Base-by-base conservation (phyloP, 495 filamentous ascomycete species). In the Aspergillus steynii region DNA sequence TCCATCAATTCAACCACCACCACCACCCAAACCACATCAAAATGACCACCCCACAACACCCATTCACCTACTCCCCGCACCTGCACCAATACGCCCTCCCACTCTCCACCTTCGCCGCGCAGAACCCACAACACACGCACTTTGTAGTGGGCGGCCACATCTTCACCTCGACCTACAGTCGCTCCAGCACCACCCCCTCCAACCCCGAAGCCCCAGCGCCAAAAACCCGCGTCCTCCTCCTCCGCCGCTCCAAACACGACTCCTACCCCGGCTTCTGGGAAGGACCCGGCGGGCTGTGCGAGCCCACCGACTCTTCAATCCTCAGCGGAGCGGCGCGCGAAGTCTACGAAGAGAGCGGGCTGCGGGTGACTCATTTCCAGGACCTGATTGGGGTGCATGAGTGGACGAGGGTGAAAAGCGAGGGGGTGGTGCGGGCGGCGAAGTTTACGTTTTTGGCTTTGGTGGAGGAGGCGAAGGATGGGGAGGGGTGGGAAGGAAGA, bases 301-400 rank as follows among this genome's bases (percentile, higher is more conserved):
- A 88, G 28, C 55, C 64, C 1, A 58, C 68, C 15, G 61, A 61
- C 1, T 61, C 66, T 10, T 85, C 80, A 0, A 68, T 89, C 15
- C 73, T 88, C 0, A 78, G 83, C 51, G 79, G 79, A 0, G 77
- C 82, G 0, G 84, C 74, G 14, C 71, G 86, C 1, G 84, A 88
- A 65, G 77, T 85, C 2, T 69, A 74, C 29, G 86, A 89, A 68
- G 86, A 88, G 65, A 84, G 81, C 0, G 86, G 84, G 2, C 62
- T 88, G 52, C 69, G 73, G 50, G 78, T 84, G 0, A 74, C 71
- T 28, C 65, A 63, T 14, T 66, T 88, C 45, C 67, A 77, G 3
- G 73, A 79, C 50, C 61, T 81, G 29, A 80, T 83, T 6, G 59
- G 61, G 31, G 62, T 73, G 3, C 71, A 76, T 61, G 61, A 68